Base-by-base conservation (phyloP, 2,329 filamentous ascomycete species). In the Hypoxylon sp. region DNA sequence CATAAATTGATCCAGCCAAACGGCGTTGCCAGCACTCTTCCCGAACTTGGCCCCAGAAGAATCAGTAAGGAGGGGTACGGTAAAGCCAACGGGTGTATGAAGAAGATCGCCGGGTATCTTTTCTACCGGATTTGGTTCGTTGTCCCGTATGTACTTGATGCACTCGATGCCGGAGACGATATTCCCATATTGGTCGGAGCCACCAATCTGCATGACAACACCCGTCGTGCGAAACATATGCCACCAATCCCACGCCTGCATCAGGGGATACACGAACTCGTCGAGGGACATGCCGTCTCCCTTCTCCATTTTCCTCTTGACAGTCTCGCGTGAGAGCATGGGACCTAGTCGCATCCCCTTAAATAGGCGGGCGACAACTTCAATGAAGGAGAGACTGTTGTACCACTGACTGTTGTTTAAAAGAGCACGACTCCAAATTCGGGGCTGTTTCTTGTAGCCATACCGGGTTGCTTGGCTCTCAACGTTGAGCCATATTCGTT, bases 221-320 rank as follows among this genome's bases (percentile, higher is more conserved):
- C 21, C 36, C 81, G 78, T 41, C 79, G 81, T 79, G 55, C 63
- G 70, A 72, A 89, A 95, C 74, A 97, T 81, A 62, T 89, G 80
- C 90, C 90, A 97, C 83, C 92, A 99, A 70, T 99, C 94, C 88
- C 92, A 97, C 15, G 88, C 91, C 69, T 99, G 94, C 64, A 97
- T 83, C 11, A 99, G 74, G 1, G 95, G 94, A 67, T 99, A 99
- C 30, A 86, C 82, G 71, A 99, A 96, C 69, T 99, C 94, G 25
- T 90, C 87, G 64, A 95, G 89, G 0, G 92, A 95, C 88, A 99
- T 93, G 63, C 94, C 95, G 58, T 94, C 89, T 26, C 91, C 90
- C 43, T 86, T 86, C n/a, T 82, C 81, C 78, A 97, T 80, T 66
- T 91, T 90, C 49, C 84, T 86, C 72, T 91, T 94, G 45, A 95